phyloP scores from a whole-genome alignment of 768 basidiomycete species.

The Tulasnella sp. region DNA sequence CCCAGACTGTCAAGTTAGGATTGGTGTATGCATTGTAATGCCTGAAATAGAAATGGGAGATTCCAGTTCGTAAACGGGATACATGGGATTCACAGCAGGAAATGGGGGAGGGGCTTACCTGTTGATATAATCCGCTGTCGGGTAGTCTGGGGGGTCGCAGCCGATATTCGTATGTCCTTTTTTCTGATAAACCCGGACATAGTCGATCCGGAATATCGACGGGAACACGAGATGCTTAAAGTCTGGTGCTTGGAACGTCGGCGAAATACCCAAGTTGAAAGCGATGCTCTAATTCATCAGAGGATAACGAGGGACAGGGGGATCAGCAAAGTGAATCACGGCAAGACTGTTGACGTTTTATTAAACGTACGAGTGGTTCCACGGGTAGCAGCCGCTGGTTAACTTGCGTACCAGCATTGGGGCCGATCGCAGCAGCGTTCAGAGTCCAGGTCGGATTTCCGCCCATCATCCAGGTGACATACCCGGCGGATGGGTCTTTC shows the following conservation, averaged over 20 bases:
- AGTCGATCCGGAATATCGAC: slow-evolving; percentile 73
- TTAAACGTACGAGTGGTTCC: slow-evolving; percentile 75
- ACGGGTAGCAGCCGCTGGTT: slow-evolving; percentile 62
- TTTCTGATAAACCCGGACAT: slow-evolving; percentile 80
- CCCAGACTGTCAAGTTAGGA: slow-evolving; percentile 82
- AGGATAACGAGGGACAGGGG: slow-evolving; percentile 14
- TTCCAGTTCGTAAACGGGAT: background rate
- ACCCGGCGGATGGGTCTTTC: slow-evolving; percentile 52
- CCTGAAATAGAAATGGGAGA: slow-evolving; percentile 19
- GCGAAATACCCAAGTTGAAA: slow-evolving; percentile 74
- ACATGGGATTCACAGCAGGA: background rate
- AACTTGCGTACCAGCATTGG: slow-evolving; percentile 50
- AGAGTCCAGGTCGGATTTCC: slow-evolving; percentile 62
- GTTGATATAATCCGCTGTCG: slow-evolving; percentile 62
- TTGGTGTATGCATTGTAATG: slow-evolving; percentile 58
- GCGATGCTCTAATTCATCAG: slow-evolving; percentile 54
- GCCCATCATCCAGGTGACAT: slow-evolving; percentile 74
- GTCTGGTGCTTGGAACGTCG: slow-evolving; percentile 64
- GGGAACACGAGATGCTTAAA: slow-evolving; percentile 69
- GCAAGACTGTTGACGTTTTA: background rate
- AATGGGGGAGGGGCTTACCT: slow-evolving; percentile 9
- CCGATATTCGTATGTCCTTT: slow-evolving; percentile 52
- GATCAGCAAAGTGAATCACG: no score
- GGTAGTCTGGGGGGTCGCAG: slow-evolving; percentile 68
- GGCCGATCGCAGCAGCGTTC: slow-evolving; percentile 51